Evolutionary conservation across 345 rosid species (phyloP).

Genomic region (Eutrema japonicum): DNA sequence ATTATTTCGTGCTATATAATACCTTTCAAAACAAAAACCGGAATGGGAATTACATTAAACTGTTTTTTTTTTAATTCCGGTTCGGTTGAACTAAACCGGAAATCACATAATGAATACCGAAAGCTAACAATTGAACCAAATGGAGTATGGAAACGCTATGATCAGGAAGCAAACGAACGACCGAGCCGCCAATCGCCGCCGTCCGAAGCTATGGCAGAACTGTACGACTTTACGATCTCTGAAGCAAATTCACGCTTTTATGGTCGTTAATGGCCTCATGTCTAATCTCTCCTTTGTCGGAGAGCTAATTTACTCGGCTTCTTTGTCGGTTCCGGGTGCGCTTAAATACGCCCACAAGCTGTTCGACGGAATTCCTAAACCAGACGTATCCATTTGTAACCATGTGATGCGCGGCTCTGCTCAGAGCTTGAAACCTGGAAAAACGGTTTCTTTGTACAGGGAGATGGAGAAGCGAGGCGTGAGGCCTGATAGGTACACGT

Average conservation of each 20-base stretch:
- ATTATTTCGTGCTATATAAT: too few relatives aligned
- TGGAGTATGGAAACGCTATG: slow-evolving; percentile 40
- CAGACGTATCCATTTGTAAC: slow-evolving; percentile 63
- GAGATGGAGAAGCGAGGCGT: slow-evolving; percentile 58
- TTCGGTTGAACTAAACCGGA: slow-evolving; percentile 17
- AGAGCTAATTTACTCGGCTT: slow-evolving; percentile 56
- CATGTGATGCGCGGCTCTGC: slow-evolving; percentile 66
- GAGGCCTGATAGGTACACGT: slow-evolving; percentile 61
- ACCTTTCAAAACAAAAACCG: not conserved
- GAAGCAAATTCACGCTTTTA: slow-evolving; percentile 63
- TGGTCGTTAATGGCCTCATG: slow-evolving; percentile 59
- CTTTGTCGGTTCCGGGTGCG: slow-evolving; percentile 52
- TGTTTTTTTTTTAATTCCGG: slow-evolving; percentile 1
- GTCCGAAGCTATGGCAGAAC: slow-evolving; percentile 56
- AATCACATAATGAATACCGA: slow-evolving; percentile 11
- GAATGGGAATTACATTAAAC: too few relatives aligned
- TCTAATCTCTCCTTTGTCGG: slow-evolving; percentile 50
- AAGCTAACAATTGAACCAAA: not conserved
- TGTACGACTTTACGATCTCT: slow-evolving; percentile 54
- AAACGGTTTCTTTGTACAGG: slow-evolving; percentile 48
- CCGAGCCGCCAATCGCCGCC: slow-evolving; percentile 50
- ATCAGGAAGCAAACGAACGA: slow-evolving; percentile 58
- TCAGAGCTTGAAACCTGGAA: slow-evolving; percentile 51
- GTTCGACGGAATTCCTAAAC: slow-evolving; percentile 62
- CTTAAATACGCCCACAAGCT: slow-evolving; percentile 59